Evolutionary conservation across 106 monocot genomes (phyloP).

Genomic region (Acorus gramineus): DNA sequence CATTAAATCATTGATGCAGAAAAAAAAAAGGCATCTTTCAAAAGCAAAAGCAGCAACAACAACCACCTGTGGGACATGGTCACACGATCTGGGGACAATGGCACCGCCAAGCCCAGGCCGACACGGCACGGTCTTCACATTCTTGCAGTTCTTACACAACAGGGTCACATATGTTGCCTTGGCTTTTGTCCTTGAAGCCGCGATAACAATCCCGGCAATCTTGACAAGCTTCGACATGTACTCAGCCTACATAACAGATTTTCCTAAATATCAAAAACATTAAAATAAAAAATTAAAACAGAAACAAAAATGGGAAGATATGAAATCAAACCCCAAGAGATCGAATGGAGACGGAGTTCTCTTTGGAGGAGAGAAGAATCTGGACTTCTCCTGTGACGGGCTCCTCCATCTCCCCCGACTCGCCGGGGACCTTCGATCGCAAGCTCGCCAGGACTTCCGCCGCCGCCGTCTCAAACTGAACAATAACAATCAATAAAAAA

Average conservation of each 20-base stretch:
- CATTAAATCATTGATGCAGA: not conserved
- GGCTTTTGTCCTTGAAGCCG: slow-evolving; percentile 91
- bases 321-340: slow-evolving; percentile 53
- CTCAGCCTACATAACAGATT: slow-evolving; percentile 46
- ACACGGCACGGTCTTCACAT: slow-evolving; percentile 60
- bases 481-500: not conserved
- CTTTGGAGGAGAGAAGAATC: slow-evolving; percentile 83
- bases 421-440: slow-evolving; percentile 75
- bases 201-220: slow-evolving; percentile 86
- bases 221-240: slow-evolving; percentile 97
- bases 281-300: not conserved
- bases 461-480: slow-evolving; percentile 88
- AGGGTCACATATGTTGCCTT: slow-evolving; percentile 96
- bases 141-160: slow-evolving; percentile 92
- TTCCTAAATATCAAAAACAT: not conserved
- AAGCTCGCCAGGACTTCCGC: slow-evolving; percentile 83
- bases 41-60: no score
- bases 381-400: slow-evolving; percentile 86
- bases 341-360: slow-evolving; percentile 76
- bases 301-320: not conserved
- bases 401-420: slow-evolving; percentile 95
- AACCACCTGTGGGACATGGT: slow-evolving; percentile 69
- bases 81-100: slow-evolving; percentile 89
- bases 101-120: slow-evolving; percentile 95
- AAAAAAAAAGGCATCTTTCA: not conserved